Conservation (phyloP, 1,139 yeast genomes). For the Dujonia santamariae region DNA sequence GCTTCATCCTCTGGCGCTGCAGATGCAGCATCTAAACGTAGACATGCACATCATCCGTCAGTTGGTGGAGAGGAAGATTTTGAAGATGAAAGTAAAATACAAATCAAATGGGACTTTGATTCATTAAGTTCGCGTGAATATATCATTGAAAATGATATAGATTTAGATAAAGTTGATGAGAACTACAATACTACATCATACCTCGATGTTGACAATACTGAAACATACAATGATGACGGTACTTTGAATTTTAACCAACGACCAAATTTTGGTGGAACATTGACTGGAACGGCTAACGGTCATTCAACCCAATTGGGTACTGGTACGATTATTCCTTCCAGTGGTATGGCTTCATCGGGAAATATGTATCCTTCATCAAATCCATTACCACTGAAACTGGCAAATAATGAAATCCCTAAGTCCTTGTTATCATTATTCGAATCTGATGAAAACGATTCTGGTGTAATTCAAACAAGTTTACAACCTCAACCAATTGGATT, state of each 20-base stretch:
- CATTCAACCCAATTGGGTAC: background rate
- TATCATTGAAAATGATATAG: slow-evolving; percentile 63
- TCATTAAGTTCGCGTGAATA: slow-evolving; percentile 71
- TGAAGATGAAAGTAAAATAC: slow-evolving; percentile 38
- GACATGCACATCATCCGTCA: no score
- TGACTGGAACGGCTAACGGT: background rate
- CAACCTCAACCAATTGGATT: background rate
- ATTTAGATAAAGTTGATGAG: slow-evolving; percentile 45
- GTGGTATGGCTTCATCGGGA: background rate
- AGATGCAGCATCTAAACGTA: background rate
- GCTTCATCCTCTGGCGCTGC: background rate
- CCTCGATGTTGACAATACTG: slow-evolving; percentile 20
- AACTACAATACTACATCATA: slow-evolving; percentile 12
- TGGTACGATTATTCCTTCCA: slow-evolving; percentile 1
- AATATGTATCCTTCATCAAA: background rate
- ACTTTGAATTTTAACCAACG: slow-evolving; percentile 11
- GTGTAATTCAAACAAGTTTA: background rate
- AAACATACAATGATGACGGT: slow-evolving; percentile 30
- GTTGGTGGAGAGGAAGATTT: slow-evolving; percentile 16
- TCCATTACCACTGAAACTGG: background rate
- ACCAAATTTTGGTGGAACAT: background rate
- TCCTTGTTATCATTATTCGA: slow-evolving; percentile 73
- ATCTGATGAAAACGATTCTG: slow-evolving; percentile 41
- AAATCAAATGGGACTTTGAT: slow-evolving; percentile 87
- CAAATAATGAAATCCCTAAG: slow-evolving; percentile 41